Conservation (phyloP, 2,329 filamentous ascomycete species). For the Atkinsonella texensis region DNA sequence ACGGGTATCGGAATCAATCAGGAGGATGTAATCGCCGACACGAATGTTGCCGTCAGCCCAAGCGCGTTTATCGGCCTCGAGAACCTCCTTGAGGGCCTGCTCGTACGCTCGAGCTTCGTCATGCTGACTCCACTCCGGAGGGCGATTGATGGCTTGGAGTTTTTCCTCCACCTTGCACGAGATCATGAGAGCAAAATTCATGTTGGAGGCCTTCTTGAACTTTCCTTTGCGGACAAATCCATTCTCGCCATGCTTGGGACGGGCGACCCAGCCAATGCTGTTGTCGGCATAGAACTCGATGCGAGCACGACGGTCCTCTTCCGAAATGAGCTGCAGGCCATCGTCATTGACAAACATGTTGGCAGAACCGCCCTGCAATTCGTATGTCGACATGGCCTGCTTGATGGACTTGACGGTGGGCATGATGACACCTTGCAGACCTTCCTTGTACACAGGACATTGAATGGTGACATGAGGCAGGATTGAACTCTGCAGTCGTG, state of each 20-base stretch:
- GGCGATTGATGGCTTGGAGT: constrained; percentile 43
- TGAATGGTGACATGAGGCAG: constrained; percentile 73
- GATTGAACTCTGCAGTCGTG: constrained; percentile 40
- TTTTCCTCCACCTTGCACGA: constrained; percentile 61
- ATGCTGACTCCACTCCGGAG: constrained; percentile 51
- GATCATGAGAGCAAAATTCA: constrained; percentile 59
- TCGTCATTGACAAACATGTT: constrained; percentile 71
- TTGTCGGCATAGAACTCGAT: constrained; percentile 59
- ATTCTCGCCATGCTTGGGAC: constrained; percentile 50
- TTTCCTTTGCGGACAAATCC: constrained; percentile 53
- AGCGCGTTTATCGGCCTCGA: constrained; percentile 56
- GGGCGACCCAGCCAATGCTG: constrained; percentile 57
- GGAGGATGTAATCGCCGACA: constrained; percentile 64
- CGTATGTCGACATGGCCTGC: constrained; percentile 64
- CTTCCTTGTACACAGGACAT: constrained; percentile 82
- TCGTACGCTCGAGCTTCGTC: constrained; percentile 58
- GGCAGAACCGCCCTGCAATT: constrained; percentile 64
- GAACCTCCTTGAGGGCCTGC: constrained; percentile 49
- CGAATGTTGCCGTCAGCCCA: constrained; percentile 82
- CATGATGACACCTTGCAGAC: constrained; percentile 59
- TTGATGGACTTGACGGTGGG: constrained; percentile 71
- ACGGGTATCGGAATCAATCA: constrained; percentile 71
- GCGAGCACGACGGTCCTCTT: constrained; percentile 48
- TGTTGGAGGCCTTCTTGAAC: constrained; percentile 62
- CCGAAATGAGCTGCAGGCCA: constrained; percentile 54